Percentiles rank a stretch among this genome's conserved stretches.
Conservation (phyloP, 2,329 filamentous ascomycete species). For the Stylonectria norvegica region DNA sequence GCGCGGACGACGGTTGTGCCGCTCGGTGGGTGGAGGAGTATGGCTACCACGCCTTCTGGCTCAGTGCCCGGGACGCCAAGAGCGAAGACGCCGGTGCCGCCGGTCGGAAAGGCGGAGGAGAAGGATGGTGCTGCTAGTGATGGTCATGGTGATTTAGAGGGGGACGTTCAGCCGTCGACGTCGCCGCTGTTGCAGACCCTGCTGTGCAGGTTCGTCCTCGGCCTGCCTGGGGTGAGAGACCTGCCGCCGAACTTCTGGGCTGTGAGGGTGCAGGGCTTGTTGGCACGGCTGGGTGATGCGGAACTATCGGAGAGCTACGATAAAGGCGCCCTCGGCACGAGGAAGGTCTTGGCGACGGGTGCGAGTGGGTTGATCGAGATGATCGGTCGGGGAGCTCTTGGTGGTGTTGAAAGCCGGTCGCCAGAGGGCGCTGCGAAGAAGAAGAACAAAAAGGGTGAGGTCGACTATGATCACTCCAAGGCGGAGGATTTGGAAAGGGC, state of each 20-base stretch:
- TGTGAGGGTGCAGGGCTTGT: conserved; percentile 55
- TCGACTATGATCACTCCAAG: conserved; percentile 54
- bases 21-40: conserved; percentile 15
- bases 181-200: conserved; percentile 67
- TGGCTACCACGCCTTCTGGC: conserved; percentile 21
- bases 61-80: conserved; percentile 28
- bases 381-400: conserved; percentile 62
- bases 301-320: conserved; percentile 80
- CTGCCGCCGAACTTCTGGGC: conserved; percentile 64
- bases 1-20: conserved; percentile 21
- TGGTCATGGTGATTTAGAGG: too few species aligned
- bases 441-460: background rate
- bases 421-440: conserved; percentile 4
- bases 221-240: conserved; percentile 62
- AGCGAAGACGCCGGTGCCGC: conserved; percentile 22
- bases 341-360: conserved; percentile 72
- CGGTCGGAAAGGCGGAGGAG: conserved; percentile 5
- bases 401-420: conserved; percentile 40
- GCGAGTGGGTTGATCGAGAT: conserved; percentile 68
- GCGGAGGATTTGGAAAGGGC: conserved; percentile 59
- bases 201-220: conserved; percentile 61
- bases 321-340: conserved; percentile 68
- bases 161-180: conserved; percentile 39
- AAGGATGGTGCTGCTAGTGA: conserved; percentile 23
- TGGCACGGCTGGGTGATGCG: conserved; percentile 61